Evolutionary conservation across 495 filamentous ascomycete species (phyloP).

Genomic region (Annulohypoxylon maeteangense): DNA sequence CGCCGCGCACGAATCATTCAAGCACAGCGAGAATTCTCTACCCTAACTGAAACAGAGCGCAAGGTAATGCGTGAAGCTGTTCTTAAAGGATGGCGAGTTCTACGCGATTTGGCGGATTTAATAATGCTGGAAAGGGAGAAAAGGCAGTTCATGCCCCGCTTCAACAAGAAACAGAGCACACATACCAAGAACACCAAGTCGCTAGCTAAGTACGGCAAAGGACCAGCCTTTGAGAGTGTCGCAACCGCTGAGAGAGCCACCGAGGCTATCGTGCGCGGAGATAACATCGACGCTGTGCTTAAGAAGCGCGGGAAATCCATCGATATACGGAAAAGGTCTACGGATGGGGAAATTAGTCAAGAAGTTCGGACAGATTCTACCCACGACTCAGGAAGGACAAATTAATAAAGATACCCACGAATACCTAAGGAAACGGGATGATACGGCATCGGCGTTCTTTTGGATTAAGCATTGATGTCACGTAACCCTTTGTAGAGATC

Average conservation of each 20-base stretch:
- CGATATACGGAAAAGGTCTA: neutral
- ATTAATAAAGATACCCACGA: neutral
- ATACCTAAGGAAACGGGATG: neutral
- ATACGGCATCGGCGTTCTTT: neutral
- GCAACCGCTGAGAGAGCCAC: conserved; percentile 54
- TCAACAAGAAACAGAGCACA: conserved; percentile 42
- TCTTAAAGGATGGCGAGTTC: conserved; percentile 56
- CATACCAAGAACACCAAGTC: conserved; percentile 41
- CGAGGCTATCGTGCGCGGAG: conserved; percentile 51
- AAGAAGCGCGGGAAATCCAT: conserved; percentile 4
- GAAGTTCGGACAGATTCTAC: neutral
- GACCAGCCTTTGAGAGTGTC: conserved; percentile 59
- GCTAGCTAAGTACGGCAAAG: conserved; percentile 35
- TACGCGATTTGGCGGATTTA: conserved; percentile 53
- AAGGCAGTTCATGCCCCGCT: conserved; percentile 43
- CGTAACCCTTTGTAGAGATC: neutral
- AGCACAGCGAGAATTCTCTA: conserved; percentile 53
- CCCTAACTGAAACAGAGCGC: conserved; percentile 45
- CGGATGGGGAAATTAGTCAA: neutral
- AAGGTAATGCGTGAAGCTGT: conserved; percentile 41
- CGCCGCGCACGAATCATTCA: conserved; percentile 61
- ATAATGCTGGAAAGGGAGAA: conserved; percentile 52
- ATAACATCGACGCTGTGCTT: conserved; percentile 35
- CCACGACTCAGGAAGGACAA: neutral
- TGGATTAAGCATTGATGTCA: neutral